Conservation (phyloP, 1,284 basidiomycete species). For the Coniferiporia sulphurascens region DNA sequence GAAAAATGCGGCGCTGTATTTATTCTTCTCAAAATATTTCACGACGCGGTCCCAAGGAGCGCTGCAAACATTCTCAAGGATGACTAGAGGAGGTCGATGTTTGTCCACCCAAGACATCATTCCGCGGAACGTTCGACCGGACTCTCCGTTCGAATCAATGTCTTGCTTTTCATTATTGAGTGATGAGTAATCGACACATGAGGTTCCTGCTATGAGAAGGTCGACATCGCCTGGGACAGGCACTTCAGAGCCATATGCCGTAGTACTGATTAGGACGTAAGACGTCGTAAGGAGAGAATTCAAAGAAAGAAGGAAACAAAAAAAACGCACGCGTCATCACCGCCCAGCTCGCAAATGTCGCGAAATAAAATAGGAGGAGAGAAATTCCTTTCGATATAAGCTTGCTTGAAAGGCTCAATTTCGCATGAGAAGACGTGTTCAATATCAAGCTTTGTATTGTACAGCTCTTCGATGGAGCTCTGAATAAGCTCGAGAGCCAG, state of each 20-base stretch:
- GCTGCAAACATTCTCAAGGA: slow-evolving; percentile 90
- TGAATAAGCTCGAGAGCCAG: slow-evolving; percentile 85
- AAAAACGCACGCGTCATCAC: slow-evolving; percentile 62
- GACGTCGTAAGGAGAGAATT: slow-evolving; percentile 18
- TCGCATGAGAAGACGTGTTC: slow-evolving; percentile 97
- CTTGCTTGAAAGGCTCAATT: slow-evolving; percentile 97
- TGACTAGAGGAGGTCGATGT: slow-evolving; percentile 85
- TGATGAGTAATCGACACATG: slow-evolving; percentile 95
- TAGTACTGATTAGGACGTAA: slow-evolving; percentile 58
- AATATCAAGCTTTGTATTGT: slow-evolving; percentile 61
- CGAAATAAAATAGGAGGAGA: slow-evolving; percentile 87
- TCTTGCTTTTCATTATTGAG: slow-evolving; percentile 92
- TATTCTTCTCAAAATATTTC: slow-evolving; percentile 69
- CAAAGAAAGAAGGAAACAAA: neutral
- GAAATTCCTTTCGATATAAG: slow-evolving; percentile 96
- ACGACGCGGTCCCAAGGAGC: slow-evolving; percentile 85
- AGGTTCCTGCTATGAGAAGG: slow-evolving; percentile 87
- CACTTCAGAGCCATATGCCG: slow-evolving; percentile 85
- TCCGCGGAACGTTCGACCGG: slow-evolving; percentile 83
- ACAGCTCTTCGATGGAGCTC: slow-evolving; percentile 68
- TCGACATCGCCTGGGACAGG: slow-evolving; percentile 90
- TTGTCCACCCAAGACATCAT: slow-evolving; percentile 93
- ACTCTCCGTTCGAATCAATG: slow-evolving; percentile 84
- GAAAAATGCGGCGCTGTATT: slow-evolving; percentile 71
- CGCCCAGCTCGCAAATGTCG: slow-evolving; percentile 89